Percentiles rank a stretch among this genome's conserved stretches.
phyloP scores from a whole-genome alignment of 129 eudicot genomes.

The Heracleum sosnowskyi region DNA sequence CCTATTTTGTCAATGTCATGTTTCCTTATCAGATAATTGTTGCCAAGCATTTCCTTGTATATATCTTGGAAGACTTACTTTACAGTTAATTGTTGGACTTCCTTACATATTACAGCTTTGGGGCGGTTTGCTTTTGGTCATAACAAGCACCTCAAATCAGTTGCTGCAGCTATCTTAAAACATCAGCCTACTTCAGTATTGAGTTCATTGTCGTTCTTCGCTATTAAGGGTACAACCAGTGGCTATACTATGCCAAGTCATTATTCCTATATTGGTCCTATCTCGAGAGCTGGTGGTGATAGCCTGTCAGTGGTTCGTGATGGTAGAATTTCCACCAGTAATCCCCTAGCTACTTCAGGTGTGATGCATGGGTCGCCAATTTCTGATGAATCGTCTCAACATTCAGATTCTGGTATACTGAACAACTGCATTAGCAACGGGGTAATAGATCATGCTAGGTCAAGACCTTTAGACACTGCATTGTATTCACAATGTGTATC shows the following conservation, averaged over 20 bases:
- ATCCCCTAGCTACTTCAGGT: conserved; percentile 80
- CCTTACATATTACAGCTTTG: conserved; percentile 54
- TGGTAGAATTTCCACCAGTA: conserved; percentile 68
- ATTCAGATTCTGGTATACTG: conserved; percentile 71
- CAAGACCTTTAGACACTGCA: conserved; percentile 60
- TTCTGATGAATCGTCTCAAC: conserved; percentile 88
- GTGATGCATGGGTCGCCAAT: conserved; percentile 86
- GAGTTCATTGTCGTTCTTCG: conserved; percentile 56
- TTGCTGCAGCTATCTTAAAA: conserved; percentile 82
- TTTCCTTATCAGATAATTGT: background rate
- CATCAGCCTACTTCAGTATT: conserved; percentile 68
- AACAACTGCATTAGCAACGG: conserved; percentile 57
- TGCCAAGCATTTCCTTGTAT: background rate
- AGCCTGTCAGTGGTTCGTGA: conserved; percentile 47
- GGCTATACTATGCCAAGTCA: conserved; percentile 70
- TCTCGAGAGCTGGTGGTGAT: conserved; percentile 58
- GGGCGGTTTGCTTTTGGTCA: conserved; percentile 94
- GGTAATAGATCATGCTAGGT: conserved; percentile 41
- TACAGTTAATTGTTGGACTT: background rate
- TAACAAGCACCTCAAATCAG: conserved; percentile 76
- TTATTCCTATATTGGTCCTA: conserved; percentile 55
- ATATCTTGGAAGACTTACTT: background rate
- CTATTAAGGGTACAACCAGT: conserved; percentile 49
- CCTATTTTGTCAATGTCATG: background rate
- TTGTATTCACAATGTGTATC: conserved; percentile 81